Evolutionary conservation across 306 rosid genomes (phyloP).

Genomic region (Vicia villosa): DNA sequence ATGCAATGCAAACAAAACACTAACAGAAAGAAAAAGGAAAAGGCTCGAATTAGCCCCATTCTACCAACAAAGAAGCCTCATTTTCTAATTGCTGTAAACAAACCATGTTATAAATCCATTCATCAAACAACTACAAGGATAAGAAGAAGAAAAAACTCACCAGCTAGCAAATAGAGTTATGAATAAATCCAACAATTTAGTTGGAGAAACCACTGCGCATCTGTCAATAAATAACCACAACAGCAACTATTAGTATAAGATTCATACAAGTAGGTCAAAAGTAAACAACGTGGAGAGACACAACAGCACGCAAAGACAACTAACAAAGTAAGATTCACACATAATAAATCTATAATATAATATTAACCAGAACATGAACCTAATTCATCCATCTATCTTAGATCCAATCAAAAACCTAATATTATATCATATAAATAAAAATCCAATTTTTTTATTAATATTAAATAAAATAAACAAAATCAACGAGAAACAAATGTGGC

Average conservation of each 20-base stretch:
- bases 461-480: not conserved
- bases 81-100: not conserved
- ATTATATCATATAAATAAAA: not conserved
- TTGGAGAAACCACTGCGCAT: conserved; percentile 49
- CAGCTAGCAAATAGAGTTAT: conserved; percentile 46
- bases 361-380: conserved; percentile 48
- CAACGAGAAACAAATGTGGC: not conserved
- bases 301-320: conserved; percentile 56
- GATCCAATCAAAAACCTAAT: conserved; percentile 48
- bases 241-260: conserved; percentile 38
- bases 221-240: conserved; percentile 48
- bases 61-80: conserved; percentile 4
- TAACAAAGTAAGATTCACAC: conserved; percentile 37
- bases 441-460: not conserved
- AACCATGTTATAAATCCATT: not conserved
- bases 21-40: not conserved
- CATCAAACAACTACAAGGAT: conserved; percentile 18
- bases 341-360: conserved; percentile 42
- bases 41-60: conserved; percentile 1
- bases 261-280: conserved; percentile 28
- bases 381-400: conserved; percentile 35
- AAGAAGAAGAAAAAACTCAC: conserved; percentile 55
- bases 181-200: conserved; percentile 51
- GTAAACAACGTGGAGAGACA: conserved; percentile 45
- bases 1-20: conserved; percentile 19